Percentiles rank a stretch among this genome's conserved stretches.
phyloP scores from a whole-genome alignment of 495 filamentous ascomycete genomes.

The Aspergillus asperescens region DNA sequence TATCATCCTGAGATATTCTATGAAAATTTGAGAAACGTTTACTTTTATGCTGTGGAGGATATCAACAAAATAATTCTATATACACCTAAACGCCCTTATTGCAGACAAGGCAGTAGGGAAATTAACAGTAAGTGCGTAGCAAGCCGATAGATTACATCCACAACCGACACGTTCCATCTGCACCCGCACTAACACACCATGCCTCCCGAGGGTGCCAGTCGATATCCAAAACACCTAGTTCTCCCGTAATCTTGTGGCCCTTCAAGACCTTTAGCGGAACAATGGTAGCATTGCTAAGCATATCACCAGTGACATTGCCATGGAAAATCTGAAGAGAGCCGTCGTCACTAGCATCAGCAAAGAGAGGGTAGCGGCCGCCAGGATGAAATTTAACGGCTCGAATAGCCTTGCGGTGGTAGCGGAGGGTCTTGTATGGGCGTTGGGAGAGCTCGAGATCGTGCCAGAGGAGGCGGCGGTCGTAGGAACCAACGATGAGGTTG shows the following conservation, averaged over 20 bases:
- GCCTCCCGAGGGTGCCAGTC: slow-evolving; percentile 92
- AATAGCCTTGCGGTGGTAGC: slow-evolving; percentile 89
- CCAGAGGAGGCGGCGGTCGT: slow-evolving; percentile 92
- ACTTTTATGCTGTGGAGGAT: slow-evolving; percentile 19
- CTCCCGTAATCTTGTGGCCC: slow-evolving; percentile 72
- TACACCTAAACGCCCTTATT: slow-evolving; percentile 22
- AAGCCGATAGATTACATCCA: slow-evolving; percentile 54
- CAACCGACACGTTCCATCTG: slow-evolving; percentile 82
- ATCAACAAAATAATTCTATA: slow-evolving; percentile 21
- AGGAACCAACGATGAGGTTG: slow-evolving; percentile 88
- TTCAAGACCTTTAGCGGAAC: slow-evolving; percentile 91
- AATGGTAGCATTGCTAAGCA: slow-evolving; percentile 93
- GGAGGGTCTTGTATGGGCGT: slow-evolving; percentile 88
- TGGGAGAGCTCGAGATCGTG: slow-evolving; percentile 91
- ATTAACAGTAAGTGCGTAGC: slow-evolving; percentile 18
- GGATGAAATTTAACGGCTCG: slow-evolving; percentile 81
- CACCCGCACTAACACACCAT: slow-evolving; percentile 90
- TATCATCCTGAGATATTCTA: background rate
- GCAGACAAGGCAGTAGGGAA: slow-evolving; percentile 22
- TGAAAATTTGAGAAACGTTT: slow-evolving; percentile 14
- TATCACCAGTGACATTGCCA: slow-evolving; percentile 85
- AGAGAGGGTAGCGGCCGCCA: slow-evolving; percentile 72
- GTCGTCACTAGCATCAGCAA: slow-evolving; percentile 90
- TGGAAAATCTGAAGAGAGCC: slow-evolving; percentile 94
- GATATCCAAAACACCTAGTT: slow-evolving; percentile 85